Base-by-base conservation (phyloP, 164 flowering plant species). In the Taxillus chinensis region DNA sequence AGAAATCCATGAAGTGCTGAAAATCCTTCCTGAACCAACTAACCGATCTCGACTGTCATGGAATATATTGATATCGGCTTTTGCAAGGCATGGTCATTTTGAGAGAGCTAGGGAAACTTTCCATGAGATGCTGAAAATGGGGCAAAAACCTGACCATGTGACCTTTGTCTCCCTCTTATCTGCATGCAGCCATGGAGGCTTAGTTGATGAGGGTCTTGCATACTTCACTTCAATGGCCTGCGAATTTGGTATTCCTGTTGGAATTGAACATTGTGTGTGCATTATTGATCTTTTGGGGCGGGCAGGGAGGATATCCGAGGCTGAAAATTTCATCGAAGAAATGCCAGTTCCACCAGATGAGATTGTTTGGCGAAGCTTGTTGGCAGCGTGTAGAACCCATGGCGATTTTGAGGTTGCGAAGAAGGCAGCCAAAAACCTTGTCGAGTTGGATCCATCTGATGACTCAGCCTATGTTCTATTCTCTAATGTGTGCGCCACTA, bases 111-210 rank as follows among this genome's bases (percentile, higher is more conserved):
- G 53, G 64, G 83, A 81, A 70, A 69, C 83, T 46, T 90, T 90
- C 68, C 78, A 75, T 59, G 82, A 86, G 60, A 88, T 90, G 96
- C 65, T 81, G 12, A 52, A 73, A 40, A 57, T 64, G 6, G 91
- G 91, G 10, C 16, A 64, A 15, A 76, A 70, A 62, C 93, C 96
- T 37, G 83, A 84, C 55, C 84, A 80, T 68, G 90, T 89, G 46
- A 83, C 93, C 38, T 89, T 86, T 75, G 89, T 89, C 38, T 80
- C 88, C 41, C 90, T 91, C 67, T 79, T 91, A 16, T 82, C 90
- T 60, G 96, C 93, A 0, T 91, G 97, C 66, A 89, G 72, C 71
- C 97, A 89, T 75, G 89, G 83, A 2, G 97, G 97, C 27, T 70
- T 90, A 10, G 90, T 85, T 8, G 83, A 91, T 45, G 87, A 83